Conservation (phyloP, 2,329 filamentous ascomycete species). For the Pseudogymnoascus sp. region DNA sequence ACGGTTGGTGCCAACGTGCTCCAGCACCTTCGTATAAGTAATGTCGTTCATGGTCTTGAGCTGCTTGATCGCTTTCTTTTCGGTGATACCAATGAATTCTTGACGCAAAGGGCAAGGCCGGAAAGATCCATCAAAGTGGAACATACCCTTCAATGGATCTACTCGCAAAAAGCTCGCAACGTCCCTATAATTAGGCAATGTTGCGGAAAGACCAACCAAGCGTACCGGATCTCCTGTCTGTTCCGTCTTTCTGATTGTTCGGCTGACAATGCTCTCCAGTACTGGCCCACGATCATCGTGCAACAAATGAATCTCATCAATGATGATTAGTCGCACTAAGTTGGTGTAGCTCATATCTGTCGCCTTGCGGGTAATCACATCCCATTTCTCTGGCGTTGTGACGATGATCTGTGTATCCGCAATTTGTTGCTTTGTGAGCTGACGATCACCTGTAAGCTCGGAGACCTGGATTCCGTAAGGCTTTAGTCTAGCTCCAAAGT, state of each 20-base stretch:
- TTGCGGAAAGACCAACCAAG: conserved; percentile 86
- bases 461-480: conserved; percentile 86
- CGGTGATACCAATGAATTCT: conserved; percentile 94
- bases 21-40: conserved; percentile 93
- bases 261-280: conserved; percentile 89
- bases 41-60: conserved; percentile 99
- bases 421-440: conserved; percentile 97
- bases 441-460: conserved; percentile 94
- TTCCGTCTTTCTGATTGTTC: conserved; percentile 86
- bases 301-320: conserved; percentile 95
- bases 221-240: conserved; percentile 91
- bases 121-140: conserved; percentile 93
- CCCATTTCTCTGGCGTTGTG: conserved; percentile 97
- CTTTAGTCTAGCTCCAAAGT: conserved; percentile 85
- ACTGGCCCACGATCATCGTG: conserved; percentile 97
- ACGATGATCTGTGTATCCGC: conserved; percentile 97
- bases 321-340: conserved; percentile 89
- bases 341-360: conserved; percentile 96
- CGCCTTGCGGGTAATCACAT: conserved; percentile 96
- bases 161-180: conserved; percentile 93
- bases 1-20: conserved; percentile 84
- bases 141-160: conserved; percentile 74
- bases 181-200: conserved; percentile 91
- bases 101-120: conserved; percentile 90
- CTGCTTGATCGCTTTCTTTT: conserved; percentile 98